A percentile compares a stretch with the other conserved stretches of the same genome.
These are phyloP conservation scores for Aureobasidium subglaciale DNA, from an alignment of 2,329 filamentous ascomycete genomes.

Conservation along the genomic window DNA sequence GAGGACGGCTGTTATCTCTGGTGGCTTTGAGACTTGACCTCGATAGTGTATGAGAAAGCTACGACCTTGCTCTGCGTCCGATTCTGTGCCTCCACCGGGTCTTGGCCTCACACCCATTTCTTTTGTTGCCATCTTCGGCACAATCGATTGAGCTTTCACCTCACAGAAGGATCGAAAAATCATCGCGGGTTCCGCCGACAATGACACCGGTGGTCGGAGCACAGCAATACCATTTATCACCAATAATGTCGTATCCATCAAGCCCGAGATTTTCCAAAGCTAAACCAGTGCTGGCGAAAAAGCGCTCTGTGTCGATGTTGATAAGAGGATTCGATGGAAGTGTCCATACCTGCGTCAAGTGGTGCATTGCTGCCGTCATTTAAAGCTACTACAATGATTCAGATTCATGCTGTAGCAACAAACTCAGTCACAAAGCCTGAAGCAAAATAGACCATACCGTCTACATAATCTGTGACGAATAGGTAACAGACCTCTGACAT, in stretches of 20 bases:
- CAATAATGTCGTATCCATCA: constrained; percentile 29
- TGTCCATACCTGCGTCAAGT: constrained; percentile 44
- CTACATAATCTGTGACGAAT: constrained; percentile 41
- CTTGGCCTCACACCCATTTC: constrained; percentile 20
- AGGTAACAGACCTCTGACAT: constrained; percentile 27
- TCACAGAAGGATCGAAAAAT: constrained; percentile 42
- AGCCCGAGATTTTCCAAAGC: constrained; percentile 41
- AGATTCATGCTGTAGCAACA: constrained; percentile 36
- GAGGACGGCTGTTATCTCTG: neutral
- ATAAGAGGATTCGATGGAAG: constrained; percentile 42
- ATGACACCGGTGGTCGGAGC: constrained; percentile 37
- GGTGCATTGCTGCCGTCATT: constrained; percentile 28
- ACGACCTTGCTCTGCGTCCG: neutral
- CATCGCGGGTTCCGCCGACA: constrained; percentile 41
- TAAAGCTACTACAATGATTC: constrained; percentile 35
- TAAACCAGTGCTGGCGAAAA: constrained; percentile 45
- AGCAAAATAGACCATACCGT: constrained; percentile 34
- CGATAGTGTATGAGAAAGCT: neutral
- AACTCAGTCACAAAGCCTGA: constrained; percentile 47
- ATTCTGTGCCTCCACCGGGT: constrained; percentile 10
- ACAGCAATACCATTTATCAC: constrained; percentile 36
- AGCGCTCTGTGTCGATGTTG: constrained; percentile 29
- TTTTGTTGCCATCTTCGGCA: constrained; percentile 26
- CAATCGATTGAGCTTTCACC: constrained; percentile 48
- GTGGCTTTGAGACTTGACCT: constrained; percentile 1